Percentiles rank a stretch among this genome's conserved stretches.
Conservation (phyloP, 345 rosid genomes). For the Theobroma cacao region DNA sequence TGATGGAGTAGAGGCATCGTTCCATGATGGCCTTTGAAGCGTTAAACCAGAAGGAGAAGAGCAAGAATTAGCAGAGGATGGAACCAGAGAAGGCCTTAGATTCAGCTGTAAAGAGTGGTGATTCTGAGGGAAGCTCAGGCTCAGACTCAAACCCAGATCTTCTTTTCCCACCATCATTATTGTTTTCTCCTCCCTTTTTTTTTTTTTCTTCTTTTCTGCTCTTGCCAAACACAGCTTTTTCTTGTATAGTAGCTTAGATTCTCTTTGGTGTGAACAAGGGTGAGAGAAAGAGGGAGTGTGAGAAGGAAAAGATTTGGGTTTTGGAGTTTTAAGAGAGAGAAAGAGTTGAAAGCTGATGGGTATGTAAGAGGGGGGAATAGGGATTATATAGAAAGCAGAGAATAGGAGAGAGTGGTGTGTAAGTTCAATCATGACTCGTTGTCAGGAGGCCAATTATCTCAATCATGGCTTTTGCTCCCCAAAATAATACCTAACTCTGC, state of each 20-base stretch:
- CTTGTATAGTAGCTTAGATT: background rate
- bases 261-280: background rate
- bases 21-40: slow-evolving; percentile 56
- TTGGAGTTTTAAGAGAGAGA: background rate
- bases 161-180: slow-evolving; percentile 62
- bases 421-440: slow-evolving; percentile 54
- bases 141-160: slow-evolving; percentile 78
- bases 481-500: slow-evolving; percentile 26
- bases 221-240: slow-evolving; percentile 7
- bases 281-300: background rate
- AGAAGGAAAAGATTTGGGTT: background rate
- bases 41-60: slow-evolving; percentile 32
- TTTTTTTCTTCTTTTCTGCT: slow-evolving; percentile 10
- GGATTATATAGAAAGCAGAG: slow-evolving; percentile 50
- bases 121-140: slow-evolving; percentile 60
- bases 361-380: slow-evolving; percentile 13
- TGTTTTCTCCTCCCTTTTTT: no score
- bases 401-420: slow-evolving; percentile 21
- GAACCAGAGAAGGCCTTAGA: slow-evolving; percentile 40
- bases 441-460: slow-evolving; percentile 58
- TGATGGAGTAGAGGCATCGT: slow-evolving; percentile 36
- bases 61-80: slow-evolving; percentile 32
- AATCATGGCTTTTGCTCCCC: slow-evolving; percentile 48
- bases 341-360: background rate
- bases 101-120: slow-evolving; percentile 50